Conservation (phyloP, 2,329 filamentous ascomycete genomes). For the Ophioceras dolichostomum region DNA sequence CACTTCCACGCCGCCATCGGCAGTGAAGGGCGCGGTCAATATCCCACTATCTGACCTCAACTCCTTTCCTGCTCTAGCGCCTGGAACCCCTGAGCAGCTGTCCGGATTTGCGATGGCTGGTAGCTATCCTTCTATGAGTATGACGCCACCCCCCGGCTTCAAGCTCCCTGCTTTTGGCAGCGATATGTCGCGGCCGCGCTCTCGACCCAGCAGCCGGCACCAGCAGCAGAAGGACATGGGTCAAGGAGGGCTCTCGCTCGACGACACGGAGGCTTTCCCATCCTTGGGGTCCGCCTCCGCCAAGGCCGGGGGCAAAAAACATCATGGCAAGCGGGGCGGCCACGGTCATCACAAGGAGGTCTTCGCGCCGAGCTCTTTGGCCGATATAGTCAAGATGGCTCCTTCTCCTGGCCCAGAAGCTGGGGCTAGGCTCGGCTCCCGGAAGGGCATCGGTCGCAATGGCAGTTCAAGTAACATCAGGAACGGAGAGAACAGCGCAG, state of each 20-base stretch:
- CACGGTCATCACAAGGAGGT: constrained; percentile 67
- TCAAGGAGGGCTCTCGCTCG: constrained; percentile 62
- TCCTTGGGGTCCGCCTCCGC: constrained; percentile 64
- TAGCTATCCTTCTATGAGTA: constrained; percentile 38
- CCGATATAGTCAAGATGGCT: constrained; percentile 91
- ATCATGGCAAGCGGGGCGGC: constrained; percentile 81
- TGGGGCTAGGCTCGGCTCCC: constrained; percentile 45
- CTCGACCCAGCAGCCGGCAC: constrained; percentile 74
- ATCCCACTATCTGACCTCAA: constrained; percentile 76
- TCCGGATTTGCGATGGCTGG: constrained; percentile 37
- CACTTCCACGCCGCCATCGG: constrained; percentile 49
- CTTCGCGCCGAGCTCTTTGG: constrained; percentile 61
- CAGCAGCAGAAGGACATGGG: constrained; percentile 49
- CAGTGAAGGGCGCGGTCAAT: constrained; percentile 47
- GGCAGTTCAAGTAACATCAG: constrained; percentile 53
- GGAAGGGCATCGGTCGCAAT: constrained; percentile 48
- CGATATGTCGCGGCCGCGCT: constrained; percentile 59
- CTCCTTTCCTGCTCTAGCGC: constrained; percentile 67
- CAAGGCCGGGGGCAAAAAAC: constrained; percentile 69
- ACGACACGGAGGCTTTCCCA: constrained; percentile 93
- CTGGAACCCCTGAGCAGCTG: constrained; percentile 46
- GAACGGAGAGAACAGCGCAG: constrained; percentile 64
- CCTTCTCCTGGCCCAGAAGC: constrained; percentile 60
- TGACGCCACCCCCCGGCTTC: constrained; percentile 59
- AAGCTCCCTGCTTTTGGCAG: constrained; percentile 45